Percentiles rank a stretch among this genome's conserved stretches.
These are phyloP conservation scores for Syzygium aqueum DNA, from an alignment of 345 rosid genomes.

Conservation along the genomic window DNA sequence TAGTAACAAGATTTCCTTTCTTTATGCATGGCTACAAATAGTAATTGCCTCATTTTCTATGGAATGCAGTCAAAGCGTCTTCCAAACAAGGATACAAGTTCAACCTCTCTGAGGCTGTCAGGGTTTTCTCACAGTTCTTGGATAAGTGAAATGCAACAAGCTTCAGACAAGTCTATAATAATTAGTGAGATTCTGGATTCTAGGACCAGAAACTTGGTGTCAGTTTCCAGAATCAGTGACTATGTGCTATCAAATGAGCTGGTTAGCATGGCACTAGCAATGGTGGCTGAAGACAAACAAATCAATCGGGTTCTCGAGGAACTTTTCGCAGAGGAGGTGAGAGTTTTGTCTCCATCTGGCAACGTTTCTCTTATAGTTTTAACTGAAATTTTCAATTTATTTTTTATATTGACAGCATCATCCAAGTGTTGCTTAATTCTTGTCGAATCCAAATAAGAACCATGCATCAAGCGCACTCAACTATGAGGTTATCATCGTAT, in stretches of 20 bases:
- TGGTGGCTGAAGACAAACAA: slow-evolving; percentile 95
- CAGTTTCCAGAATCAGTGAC: slow-evolving; percentile 90
- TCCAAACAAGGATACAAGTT: slow-evolving; percentile 49
- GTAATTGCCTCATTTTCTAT: background rate
- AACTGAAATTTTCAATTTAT: background rate
- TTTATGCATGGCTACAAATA: slow-evolving; percentile 1
- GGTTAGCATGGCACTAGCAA: slow-evolving; percentile 93
- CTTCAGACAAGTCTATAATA: slow-evolving; percentile 76
- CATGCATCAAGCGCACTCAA: background rate
- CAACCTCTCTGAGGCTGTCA: slow-evolving; percentile 28
- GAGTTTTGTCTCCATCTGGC: background rate
- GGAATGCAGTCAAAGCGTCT: slow-evolving; percentile 73
- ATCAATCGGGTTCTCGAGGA: slow-evolving; percentile 90
- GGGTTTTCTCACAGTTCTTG: slow-evolving; percentile 82
- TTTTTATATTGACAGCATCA: background rate
- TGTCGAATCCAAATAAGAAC: background rate
- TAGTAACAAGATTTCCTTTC: background rate
- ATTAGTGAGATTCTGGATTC: slow-evolving; percentile 91
- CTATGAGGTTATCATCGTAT: background rate
- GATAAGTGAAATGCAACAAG: slow-evolving; percentile 94
- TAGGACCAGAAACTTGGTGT: slow-evolving; percentile 87
- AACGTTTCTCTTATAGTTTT: background rate
- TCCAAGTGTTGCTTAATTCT: background rate
- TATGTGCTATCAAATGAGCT: slow-evolving; percentile 84
- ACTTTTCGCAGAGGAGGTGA: slow-evolving; percentile 76